Conservation (phyloP, 257 asterid genomes). For the Scutellaria minor region DNA sequence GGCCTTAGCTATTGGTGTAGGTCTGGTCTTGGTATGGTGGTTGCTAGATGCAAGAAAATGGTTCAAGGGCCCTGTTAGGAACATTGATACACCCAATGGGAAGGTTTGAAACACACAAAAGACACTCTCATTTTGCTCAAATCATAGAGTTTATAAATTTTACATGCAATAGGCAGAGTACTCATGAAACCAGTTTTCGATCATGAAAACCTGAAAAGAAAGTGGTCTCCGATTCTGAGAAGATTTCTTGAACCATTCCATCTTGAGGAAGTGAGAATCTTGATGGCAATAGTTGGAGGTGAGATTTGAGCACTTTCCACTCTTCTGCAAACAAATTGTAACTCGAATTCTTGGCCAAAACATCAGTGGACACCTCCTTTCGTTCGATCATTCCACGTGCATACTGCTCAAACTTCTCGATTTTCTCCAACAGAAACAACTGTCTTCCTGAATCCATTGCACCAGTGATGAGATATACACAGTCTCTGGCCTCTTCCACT, state of each 20-base stretch:
- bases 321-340: slow-evolving; percentile 67
- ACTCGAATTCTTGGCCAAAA: slow-evolving; percentile 76
- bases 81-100: slow-evolving; percentile 40
- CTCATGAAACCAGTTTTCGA: slow-evolving; percentile 23
- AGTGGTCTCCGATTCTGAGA: slow-evolving; percentile 22
- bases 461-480: slow-evolving; percentile 42
- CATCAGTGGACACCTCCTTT: slow-evolving; percentile 83
- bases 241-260: slow-evolving; percentile 35
- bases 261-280: slow-evolving; percentile 51
- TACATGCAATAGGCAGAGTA: slow-evolving; percentile 9
- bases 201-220: slow-evolving; percentile 31
- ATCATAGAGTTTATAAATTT: slow-evolving; percentile 1
- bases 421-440: slow-evolving; percentile 43
- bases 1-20: slow-evolving; percentile 40
- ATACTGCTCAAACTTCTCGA: slow-evolving; percentile 64
- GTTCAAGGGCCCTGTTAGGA: slow-evolving; percentile 59
- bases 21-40: slow-evolving; percentile 51
- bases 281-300: slow-evolving; percentile 46
- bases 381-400: slow-evolving; percentile 61
- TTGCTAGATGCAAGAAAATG: slow-evolving; percentile 53
- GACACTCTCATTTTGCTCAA: slow-evolving; percentile 17
- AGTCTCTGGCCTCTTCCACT: slow-evolving; percentile 80
- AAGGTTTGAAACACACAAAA: slow-evolving; percentile 30
- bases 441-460: slow-evolving; percentile 54
- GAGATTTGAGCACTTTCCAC: slow-evolving; percentile 59